A percentile compares a stretch with the other conserved stretches of the same genome.
Conservation (phyloP, 1,284 basidiomycete genomes). For the Sporisorium iseilematis-ciliati region DNA sequence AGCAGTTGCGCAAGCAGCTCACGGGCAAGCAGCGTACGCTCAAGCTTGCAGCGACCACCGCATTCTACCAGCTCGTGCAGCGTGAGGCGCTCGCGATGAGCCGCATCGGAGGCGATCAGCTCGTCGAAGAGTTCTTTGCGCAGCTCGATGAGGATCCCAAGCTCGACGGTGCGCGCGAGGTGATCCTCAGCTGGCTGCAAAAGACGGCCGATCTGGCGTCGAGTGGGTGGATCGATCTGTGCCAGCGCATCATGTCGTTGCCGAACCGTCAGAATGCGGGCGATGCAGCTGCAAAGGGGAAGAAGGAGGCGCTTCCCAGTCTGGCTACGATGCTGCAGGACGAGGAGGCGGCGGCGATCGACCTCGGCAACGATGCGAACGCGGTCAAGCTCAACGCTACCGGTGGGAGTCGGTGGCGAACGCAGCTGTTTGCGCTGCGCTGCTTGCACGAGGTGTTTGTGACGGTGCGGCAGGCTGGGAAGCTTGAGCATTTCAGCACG, state of each 20-base stretch:
- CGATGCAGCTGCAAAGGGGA: constrained; percentile 22
- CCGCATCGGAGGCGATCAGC: constrained; percentile 88
- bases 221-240: constrained; percentile 97
- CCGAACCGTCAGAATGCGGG: constrained; percentile 12
- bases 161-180: constrained; percentile 91
- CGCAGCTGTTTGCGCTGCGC: constrained; percentile 91
- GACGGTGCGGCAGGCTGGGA: constrained; percentile 79
- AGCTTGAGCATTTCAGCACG: constrained; percentile 71
- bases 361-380: constrained; percentile 50
- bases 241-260: constrained; percentile 87
- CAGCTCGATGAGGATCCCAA: constrained; percentile 94
- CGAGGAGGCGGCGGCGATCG: constrained; percentile 89
- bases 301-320: constrained; percentile 34
- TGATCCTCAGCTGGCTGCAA: constrained; percentile 93
- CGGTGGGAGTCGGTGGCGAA: constrained; percentile 81
- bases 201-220: constrained; percentile 94
- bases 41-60: constrained; percentile 93
- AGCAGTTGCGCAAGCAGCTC: constrained; percentile 50
- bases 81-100: constrained; percentile 92
- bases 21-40: constrained; percentile 74
- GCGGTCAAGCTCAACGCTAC: constrained; percentile 39
- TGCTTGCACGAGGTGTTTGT: constrained; percentile 91
- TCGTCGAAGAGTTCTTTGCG: constrained; percentile 94
- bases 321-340: constrained; percentile 73
- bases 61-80: constrained; percentile 95